Conservation (phyloP, 805 yeast genomes). For the Yamadazyma ubonensis region DNA sequence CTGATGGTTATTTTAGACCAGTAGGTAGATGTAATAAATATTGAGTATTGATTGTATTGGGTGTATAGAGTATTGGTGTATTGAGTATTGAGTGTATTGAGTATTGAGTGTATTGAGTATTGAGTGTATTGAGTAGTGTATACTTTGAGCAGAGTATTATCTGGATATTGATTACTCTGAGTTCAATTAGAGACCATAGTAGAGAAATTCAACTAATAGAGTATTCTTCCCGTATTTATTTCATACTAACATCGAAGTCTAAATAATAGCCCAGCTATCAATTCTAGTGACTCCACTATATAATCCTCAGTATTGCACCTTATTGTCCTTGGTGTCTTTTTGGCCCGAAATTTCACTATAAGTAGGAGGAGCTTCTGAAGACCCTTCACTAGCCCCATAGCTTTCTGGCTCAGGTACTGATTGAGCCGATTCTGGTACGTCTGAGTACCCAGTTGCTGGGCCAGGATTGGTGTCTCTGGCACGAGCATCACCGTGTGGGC, state of each 20-base stretch:
- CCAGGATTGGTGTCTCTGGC: neutral
- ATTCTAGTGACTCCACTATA: no score
- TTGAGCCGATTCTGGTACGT: slow-evolving; percentile 5
- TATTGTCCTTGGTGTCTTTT: slow-evolving; percentile 19
- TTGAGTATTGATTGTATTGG: neutral
- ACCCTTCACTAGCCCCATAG: slow-evolving; percentile 3
- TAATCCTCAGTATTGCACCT: slow-evolving; percentile 26
- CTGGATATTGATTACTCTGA: no score
- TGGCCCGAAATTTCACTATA: slow-evolving; percentile 12
- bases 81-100: no score
- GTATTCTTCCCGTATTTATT: no score
- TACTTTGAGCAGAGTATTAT: no score
- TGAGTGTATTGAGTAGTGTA: no score
- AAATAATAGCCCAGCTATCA: neutral
- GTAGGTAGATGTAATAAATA: neutral
- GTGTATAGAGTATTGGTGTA: neutral
- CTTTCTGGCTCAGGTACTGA: slow-evolving; percentile 5
- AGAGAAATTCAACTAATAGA: no score
- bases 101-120: no score
- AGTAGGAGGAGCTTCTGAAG: slow-evolving; percentile 14
- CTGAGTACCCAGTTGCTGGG: neutral
- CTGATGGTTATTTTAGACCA: slow-evolving; percentile 59
- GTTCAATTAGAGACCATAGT: no score
- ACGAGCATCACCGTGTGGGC: neutral
- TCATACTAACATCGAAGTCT: neutral